These are phyloP conservation scores for Rhizopogon vesiculosus DNA, from an alignment of 768 basidiomycete genomes.

Conservation along the genomic window DNA sequence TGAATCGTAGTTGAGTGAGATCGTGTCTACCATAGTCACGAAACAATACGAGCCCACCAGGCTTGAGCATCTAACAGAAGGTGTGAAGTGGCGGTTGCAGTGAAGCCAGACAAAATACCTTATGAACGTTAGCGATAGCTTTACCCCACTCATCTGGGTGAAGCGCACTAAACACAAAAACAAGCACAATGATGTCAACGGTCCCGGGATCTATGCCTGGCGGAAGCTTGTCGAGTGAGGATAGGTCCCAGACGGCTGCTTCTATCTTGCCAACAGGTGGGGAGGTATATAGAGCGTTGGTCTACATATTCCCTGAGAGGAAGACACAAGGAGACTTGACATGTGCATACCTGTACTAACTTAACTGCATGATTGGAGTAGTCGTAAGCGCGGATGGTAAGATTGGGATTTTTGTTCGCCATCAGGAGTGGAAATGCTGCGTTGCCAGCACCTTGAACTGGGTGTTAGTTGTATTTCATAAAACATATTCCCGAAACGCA, in stretches of 20 bases:
- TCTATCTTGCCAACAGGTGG: slow-evolving; percentile 68
- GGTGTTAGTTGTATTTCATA: slow-evolving; percentile 2
- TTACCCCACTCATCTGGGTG: slow-evolving; percentile 89
- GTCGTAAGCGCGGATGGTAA: slow-evolving; percentile 80
- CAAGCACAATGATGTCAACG: slow-evolving; percentile 88
- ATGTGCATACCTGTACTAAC: slow-evolving; percentile 70
- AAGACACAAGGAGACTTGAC: neutral
- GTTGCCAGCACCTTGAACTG: slow-evolving; percentile 79
- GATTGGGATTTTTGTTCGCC: slow-evolving; percentile 76
- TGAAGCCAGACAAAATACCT: slow-evolving; percentile 35
- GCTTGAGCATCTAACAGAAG: slow-evolving; percentile 78
- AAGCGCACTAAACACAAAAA: slow-evolving; percentile 91
- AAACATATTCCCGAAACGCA: slow-evolving; percentile 25
- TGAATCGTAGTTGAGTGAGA: slow-evolving; percentile 92
- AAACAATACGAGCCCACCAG: slow-evolving; percentile 77
- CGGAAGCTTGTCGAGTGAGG: slow-evolving; percentile 58
- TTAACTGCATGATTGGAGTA: slow-evolving; percentile 88
- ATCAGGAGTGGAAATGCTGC: slow-evolving; percentile 85
- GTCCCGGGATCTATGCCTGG: slow-evolving; percentile 55
- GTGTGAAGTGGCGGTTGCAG: neutral
- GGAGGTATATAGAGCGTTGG: slow-evolving; percentile 62
- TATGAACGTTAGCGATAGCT: slow-evolving; percentile 77
- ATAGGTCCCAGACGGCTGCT: slow-evolving; percentile 89
- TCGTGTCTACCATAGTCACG: slow-evolving; percentile 96
- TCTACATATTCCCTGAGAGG: slow-evolving; percentile 33